Evolutionary conservation across 306 rosid species (phyloP), one percentile per base, ranked within the genome.

Genomic region (Lathyrus sativus): DNA sequence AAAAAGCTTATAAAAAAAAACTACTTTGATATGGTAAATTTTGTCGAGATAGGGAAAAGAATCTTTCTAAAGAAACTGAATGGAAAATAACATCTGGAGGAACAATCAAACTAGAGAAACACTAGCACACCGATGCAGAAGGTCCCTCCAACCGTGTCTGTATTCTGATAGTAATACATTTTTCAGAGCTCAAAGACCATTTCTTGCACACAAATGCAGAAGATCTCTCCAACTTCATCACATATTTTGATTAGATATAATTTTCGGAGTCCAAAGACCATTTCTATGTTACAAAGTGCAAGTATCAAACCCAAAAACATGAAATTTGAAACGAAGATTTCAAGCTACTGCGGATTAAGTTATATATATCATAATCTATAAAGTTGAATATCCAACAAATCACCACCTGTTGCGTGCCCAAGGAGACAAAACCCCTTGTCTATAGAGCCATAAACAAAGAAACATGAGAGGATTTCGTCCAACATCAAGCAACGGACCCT

Each of bases 401-500:
- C 62, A 73, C 14, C 65, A 92, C 98, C 95, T 89, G 81, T 83
- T 86, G 75, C 86, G 96, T 29, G 83, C 63, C 98, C 98, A 92
- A 8, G 98, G 95, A 55, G 84, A 82, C 74, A 89, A 80, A 81
- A 89, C 26, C 77, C 96, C 98, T 78, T 92, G 96, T 81, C 98
- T 90, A 66, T 85, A 83, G 62, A 87, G 83, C 98, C 98, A 92
- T 15, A 71, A 82, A 79, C 98, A 92, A 35, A 85, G 90, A 84
- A 92, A 92, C 66, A 71, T 35, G 70, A 85, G 79, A 67, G 92
- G 98, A 75, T 86, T 84, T 78, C 98, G 85, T 77, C 98, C 98
- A 70, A 92, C 55, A 79, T 92, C 98, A 65, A 92, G 98, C 67
- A 92, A 81, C 53, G 89, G 98, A 50, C 98, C 98, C 98, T 92